Evolutionary conservation across 345 rosid genomes (phyloP).

Genomic region (Pistacia atlantica): DNA sequence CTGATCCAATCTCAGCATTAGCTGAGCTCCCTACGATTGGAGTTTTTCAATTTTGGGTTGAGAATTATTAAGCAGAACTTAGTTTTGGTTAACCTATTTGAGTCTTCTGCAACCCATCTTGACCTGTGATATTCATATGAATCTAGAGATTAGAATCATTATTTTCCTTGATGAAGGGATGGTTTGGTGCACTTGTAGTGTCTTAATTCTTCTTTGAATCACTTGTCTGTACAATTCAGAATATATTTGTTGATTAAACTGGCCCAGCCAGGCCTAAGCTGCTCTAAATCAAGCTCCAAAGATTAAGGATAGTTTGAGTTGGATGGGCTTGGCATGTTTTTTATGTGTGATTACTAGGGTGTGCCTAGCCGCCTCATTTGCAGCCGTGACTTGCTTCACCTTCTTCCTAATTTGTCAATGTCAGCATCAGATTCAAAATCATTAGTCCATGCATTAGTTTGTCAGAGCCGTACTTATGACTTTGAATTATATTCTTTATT

Average conservation of each 20-base stretch:
- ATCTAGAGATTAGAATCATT: background rate
- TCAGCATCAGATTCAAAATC: background rate
- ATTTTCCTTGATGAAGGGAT: constrained; percentile 1
- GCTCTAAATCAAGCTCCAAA: background rate
- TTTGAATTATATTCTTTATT: constrained; percentile 6
- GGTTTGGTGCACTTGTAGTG: background rate
- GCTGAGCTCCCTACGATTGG: background rate
- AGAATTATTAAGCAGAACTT: background rate
- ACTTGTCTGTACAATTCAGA: background rate
- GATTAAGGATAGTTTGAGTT: background rate
- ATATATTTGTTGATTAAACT: background rate
- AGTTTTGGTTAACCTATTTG: background rate
- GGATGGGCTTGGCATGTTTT: background rate
- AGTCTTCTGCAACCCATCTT: constrained; percentile 5
- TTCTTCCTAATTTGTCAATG: background rate
- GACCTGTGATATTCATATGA: background rate
- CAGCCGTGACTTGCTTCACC: background rate
- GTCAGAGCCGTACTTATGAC: constrained; percentile 1
- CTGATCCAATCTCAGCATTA: background rate
- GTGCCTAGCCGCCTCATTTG: too few relatives aligned
- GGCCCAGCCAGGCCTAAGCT: background rate
- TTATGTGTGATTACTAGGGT: background rate
- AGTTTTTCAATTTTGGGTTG: constrained; percentile 1
- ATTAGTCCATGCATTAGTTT: background rate
- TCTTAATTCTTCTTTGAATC: background rate